Percentiles rank a stretch among this genome's conserved stretches.
Evolutionary conservation across 1,139 yeast genomes (phyloP).

Genomic region (Suhomyces wounanorum): DNA sequence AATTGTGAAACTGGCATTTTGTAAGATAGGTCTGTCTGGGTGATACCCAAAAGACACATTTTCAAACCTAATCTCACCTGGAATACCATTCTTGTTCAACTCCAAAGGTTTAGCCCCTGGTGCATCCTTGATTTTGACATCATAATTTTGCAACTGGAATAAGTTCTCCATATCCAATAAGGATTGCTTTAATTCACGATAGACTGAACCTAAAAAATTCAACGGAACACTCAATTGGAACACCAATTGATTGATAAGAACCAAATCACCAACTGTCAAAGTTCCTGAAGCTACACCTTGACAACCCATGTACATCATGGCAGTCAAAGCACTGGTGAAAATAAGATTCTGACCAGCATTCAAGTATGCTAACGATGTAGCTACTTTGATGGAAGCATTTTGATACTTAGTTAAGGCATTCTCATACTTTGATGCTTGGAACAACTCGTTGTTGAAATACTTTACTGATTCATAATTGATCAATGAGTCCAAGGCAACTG

Average conservation of each 20-base stretch:
- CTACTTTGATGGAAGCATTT: slow-evolving; percentile 81
- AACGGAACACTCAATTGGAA: slow-evolving; percentile 94
- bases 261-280: slow-evolving; percentile 92
- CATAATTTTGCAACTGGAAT: slow-evolving; percentile 77
- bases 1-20: slow-evolving; percentile 77
- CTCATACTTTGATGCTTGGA: slow-evolving; percentile 80
- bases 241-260: slow-evolving; percentile 92
- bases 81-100: slow-evolving; percentile 36
- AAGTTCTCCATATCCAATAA: slow-evolving; percentile 90
- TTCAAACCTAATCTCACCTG: slow-evolving; percentile 82
- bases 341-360: slow-evolving; percentile 92
- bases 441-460: slow-evolving; percentile 85
- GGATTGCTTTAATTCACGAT: slow-evolving; percentile 91
- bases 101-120: slow-evolving; percentile 63
- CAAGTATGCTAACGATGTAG: slow-evolving; percentile 86
- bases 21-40: slow-evolving; percentile 81
- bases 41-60: slow-evolving; percentile 93
- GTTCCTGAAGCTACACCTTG: slow-evolving; percentile 82
- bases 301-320: slow-evolving; percentile 99
- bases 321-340: slow-evolving; percentile 88
- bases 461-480: slow-evolving; percentile 94
- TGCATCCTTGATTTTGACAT: slow-evolving; percentile 62
- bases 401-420: slow-evolving; percentile 74
- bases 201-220: slow-evolving; percentile 92
- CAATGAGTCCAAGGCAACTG: slow-evolving; percentile 90